Conservation (phyloP, 1,284 basidiomycete species). For the Cryptococcus jaspeensis region DNA sequence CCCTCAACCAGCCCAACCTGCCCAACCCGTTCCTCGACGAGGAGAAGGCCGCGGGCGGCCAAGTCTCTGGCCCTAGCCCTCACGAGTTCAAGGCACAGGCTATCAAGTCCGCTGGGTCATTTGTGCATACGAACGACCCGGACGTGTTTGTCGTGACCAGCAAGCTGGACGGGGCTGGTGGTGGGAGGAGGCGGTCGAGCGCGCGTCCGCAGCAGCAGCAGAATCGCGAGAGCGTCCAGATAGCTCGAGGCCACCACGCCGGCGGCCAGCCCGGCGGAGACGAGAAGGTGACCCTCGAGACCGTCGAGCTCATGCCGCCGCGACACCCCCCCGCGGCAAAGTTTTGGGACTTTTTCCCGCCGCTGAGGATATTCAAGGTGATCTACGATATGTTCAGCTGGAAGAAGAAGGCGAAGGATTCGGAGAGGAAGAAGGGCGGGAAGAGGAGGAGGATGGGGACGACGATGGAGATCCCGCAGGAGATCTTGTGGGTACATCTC, state of each 20-base stretch:
- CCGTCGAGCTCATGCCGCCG: constrained; percentile 38
- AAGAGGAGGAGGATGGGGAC: constrained; percentile 25
- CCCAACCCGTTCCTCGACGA: constrained; percentile 11
- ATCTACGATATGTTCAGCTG: constrained; percentile 28
- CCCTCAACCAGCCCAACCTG: constrained; percentile 20
- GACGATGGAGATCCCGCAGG: constrained; percentile 33
- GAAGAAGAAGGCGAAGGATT: constrained; percentile 16
- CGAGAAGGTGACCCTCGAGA: constrained; percentile 24
- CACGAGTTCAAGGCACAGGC: constrained; percentile 22
- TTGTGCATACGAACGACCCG: constrained; percentile 18
- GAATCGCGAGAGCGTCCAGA: constrained; percentile 5
- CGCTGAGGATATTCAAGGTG: constrained; percentile 30
- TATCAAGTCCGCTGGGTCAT: constrained; percentile 22
- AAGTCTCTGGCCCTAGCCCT: constrained; percentile 12
- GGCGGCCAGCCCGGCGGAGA: neutral
- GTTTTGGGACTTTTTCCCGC: constrained; percentile 36
- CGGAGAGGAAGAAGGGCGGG: constrained; percentile 29
- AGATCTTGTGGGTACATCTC: constrained; percentile 28
- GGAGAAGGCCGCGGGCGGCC: constrained; percentile 8
- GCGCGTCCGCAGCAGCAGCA: neutral
- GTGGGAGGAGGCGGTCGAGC: neutral
- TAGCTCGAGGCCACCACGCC: neutral
- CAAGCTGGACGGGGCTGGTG: neutral
- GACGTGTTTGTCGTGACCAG: constrained; percentile 12
- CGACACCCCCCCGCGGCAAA: constrained; percentile 30